These are phyloP conservation scores for Phoenix roebelenii DNA, from an alignment of 176 grass and related monocot genomes.

Conservation along the genomic window DNA sequence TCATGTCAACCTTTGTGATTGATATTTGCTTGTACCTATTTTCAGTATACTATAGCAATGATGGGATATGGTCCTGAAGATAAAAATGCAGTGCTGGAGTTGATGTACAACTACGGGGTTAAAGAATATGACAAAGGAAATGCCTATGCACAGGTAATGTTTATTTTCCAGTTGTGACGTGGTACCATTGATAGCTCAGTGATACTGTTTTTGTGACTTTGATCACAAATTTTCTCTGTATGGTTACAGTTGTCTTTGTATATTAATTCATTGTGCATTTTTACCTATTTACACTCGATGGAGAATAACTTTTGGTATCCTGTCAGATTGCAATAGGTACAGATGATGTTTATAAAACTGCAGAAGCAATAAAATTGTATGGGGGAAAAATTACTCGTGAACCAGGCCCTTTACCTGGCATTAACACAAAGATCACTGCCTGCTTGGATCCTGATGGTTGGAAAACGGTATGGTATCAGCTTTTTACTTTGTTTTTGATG, in stretches of 20 bases:
- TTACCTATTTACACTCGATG: too few relatives aligned
- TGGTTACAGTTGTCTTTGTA: too few relatives aligned
- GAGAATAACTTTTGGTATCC: too few relatives aligned
- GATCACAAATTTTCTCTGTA: background rate
- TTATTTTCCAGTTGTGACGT: background rate
- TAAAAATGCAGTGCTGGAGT: slow-evolving; percentile 48
- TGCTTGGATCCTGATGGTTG: slow-evolving; percentile 93
- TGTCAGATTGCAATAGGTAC: slow-evolving; percentile 84
- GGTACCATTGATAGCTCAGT: background rate
- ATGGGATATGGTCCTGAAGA: slow-evolving; percentile 66
- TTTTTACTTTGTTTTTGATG: background rate
- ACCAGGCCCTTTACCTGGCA: slow-evolving; percentile 86
- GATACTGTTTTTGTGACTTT: background rate
- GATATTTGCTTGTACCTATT: slow-evolving; percentile 2
- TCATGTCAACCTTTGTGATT: background rate
- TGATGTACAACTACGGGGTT: slow-evolving; percentile 60
- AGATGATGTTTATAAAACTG: slow-evolving; percentile 98
- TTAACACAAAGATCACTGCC: slow-evolving; percentile 84
- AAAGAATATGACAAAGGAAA: slow-evolving; percentile 53
- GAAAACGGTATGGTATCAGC: slow-evolving; percentile 63
- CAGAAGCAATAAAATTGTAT: slow-evolving; percentile 55
- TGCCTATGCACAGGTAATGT: slow-evolving; percentile 41
- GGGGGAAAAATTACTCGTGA: slow-evolving; percentile 72
- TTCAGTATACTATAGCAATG: slow-evolving; percentile 51
- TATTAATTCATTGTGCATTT: too few relatives aligned